Evolutionary conservation across 2,329 filamentous ascomycete species (phyloP), one percentile per base, ranked within the genome.

Genomic region (Aplosporella prunicola): DNA sequence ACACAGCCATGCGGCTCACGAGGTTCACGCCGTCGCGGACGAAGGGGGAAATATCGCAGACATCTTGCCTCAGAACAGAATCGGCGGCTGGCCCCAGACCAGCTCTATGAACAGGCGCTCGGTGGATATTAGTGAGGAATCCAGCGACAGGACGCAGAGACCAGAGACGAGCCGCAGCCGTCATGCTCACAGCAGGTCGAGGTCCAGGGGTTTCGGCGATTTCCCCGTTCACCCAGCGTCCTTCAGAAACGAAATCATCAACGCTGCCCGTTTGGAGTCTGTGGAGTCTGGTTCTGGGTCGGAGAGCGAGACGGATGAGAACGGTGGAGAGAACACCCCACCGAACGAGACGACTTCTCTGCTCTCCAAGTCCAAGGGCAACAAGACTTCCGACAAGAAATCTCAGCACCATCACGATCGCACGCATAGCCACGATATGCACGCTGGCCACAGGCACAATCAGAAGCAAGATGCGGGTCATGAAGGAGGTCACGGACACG

Each of bases 241-340:
- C 45, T 87, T 96, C 67, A 73, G 91, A 47, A 83, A 93, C 57
- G 86, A 89, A 39, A 94, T 98, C 49, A 93, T 96, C 47, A 80
- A 80, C 24, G 85, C 84, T n/a, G 80, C 78, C 42, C 74, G 76
- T 34, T 66, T 78, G 30, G 76, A 74, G 25, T 65, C 69, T 4
- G 71, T 67, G 5, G 60, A 67, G 13, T 65, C 67, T 2, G 71
- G 71, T 11, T 69, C 76, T 3, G 72, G 73, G 17, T 66, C 69
- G 34, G 76, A 76, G 20, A 73, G 68, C 41, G 71, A 71, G 20
- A 46, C 40, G 10, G 41, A 35, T 5, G 52, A 51, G 9, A 28
- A 33, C 11, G 40, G 28, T 13, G 55, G 64, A 33, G 67, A 67
- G 3, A 64, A 67, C 18, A 52, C 53, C 4, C 61, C 61, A 31